These are phyloP conservation scores for Terfezia claveryi DNA, from an alignment of 495 filamentous ascomycete species.

Conservation along the genomic window DNA sequence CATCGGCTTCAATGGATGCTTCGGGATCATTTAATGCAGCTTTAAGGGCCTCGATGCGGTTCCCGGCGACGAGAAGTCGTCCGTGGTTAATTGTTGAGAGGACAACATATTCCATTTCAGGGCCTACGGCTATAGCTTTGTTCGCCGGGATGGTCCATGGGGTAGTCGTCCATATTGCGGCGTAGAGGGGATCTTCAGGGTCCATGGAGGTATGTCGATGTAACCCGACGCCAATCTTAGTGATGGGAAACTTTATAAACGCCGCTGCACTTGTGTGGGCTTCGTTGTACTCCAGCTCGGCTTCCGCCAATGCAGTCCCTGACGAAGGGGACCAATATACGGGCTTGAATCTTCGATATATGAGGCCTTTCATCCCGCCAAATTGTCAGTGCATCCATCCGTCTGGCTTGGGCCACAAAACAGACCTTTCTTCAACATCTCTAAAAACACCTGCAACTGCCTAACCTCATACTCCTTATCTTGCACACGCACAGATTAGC, in stretches of 20 bases:
- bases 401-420: background rate
- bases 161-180: slow-evolving; percentile 90
- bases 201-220: slow-evolving; percentile 19
- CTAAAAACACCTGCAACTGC: slow-evolving; percentile 64
- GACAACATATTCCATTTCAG: slow-evolving; percentile 50
- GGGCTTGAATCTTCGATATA: slow-evolving; percentile 74
- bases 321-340: slow-evolving; percentile 95
- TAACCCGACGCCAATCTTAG: slow-evolving; percentile 16
- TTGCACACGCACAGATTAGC: background rate
- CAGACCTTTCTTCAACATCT: slow-evolving; percentile 57
- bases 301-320: slow-evolving; percentile 76
- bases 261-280: slow-evolving; percentile 60
- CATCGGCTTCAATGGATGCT: background rate
- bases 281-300: slow-evolving; percentile 86
- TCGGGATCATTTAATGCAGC: slow-evolving; percentile 19
- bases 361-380: slow-evolving; percentile 24
- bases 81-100: slow-evolving; percentile 33
- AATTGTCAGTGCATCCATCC: background rate
- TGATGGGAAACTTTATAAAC: slow-evolving; percentile 60
- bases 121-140: slow-evolving; percentile 57
- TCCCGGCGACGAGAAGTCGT: slow-evolving; percentile 42
- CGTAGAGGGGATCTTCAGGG: slow-evolving; percentile 29
- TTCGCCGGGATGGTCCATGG: slow-evolving; percentile 96
- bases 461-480: slow-evolving; percentile 65
- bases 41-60: slow-evolving; percentile 35